A percentile compares a stretch with the other conserved stretches of the same genome.
These are phyloP conservation scores for Gloeopeniophorella convolvens DNA, from an alignment of 768 basidiomycete genomes.

Conservation along the genomic window DNA sequence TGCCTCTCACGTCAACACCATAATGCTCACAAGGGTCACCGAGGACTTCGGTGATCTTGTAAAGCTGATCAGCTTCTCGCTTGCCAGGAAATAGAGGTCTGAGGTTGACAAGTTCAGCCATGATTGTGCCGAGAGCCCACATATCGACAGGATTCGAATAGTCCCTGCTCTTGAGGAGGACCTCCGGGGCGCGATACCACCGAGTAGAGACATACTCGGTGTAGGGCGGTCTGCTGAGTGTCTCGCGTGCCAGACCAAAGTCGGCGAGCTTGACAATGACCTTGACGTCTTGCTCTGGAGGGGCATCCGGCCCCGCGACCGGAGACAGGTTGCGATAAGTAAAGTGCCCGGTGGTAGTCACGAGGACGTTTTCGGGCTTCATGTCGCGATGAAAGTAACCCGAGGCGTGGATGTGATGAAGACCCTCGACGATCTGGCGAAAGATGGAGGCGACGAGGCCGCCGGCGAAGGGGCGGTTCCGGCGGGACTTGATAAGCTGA, in stretches of 20 bases:
- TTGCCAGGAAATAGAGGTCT: conserved; percentile 93
- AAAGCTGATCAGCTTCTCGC: conserved; percentile 89
- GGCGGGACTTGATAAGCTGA: conserved; percentile 96
- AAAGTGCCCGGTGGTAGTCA: conserved; percentile 92
- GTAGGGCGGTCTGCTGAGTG: conserved; percentile 82
- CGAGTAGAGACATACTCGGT: conserved; percentile 99
- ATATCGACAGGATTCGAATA: conserved; percentile 98
- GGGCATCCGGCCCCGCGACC: conserved; percentile 50
- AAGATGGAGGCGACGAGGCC: conserved; percentile 95
- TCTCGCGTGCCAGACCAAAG: conserved; percentile 94
- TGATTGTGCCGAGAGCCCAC: conserved; percentile 99
- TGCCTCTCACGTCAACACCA: conserved; percentile 64
- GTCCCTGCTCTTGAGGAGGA: conserved; percentile 82
- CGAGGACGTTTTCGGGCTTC: conserved; percentile 99
- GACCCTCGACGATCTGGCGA: conserved; percentile 82
- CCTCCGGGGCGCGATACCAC: conserved; percentile 99
- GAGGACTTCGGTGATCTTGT: conserved; percentile 83
- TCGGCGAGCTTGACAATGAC: conserved; percentile 98
- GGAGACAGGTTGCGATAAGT: conserved; percentile 86
- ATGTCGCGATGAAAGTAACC: conserved; percentile 99
- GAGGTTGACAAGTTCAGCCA: conserved; percentile 94
- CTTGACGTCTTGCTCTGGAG: conserved; percentile 87
- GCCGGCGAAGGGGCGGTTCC: conserved; percentile 91
- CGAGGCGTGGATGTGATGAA: conserved; percentile 84
- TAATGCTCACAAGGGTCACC: conserved; percentile 88